A percentile compares a stretch with the other conserved stretches of the same genome.
phyloP scores from a whole-genome alignment of 345 rosid genomes.

The Firmiana major region DNA sequence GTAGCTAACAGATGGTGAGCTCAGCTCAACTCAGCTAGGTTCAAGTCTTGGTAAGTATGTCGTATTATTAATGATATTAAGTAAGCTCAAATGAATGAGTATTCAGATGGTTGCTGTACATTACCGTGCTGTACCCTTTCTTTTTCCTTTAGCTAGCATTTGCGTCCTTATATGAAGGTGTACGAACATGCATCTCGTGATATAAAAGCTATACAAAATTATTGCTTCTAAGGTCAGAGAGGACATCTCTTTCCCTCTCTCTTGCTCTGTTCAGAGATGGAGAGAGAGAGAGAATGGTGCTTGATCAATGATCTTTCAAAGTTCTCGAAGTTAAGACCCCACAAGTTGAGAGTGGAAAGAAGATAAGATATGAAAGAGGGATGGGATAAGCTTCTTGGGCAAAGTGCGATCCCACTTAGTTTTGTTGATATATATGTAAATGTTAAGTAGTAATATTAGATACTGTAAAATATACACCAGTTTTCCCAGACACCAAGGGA shows the following conservation, averaged over 20 bases:
- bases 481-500: slow-evolving; percentile 18
- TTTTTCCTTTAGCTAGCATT: slow-evolving; percentile 10
- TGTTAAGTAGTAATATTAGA: not conserved
- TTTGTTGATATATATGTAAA: not conserved
- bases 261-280: too few species aligned
- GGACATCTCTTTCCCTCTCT: too few species aligned
- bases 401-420: slow-evolving; percentile 51
- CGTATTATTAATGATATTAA: not conserved
- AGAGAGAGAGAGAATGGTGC: too few species aligned
- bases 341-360: slow-evolving; percentile 42
- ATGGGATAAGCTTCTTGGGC: slow-evolving; percentile 68
- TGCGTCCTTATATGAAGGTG: slow-evolving; percentile 47
- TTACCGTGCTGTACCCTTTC: slow-evolving; percentile 36
- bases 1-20: slow-evolving; percentile 29
- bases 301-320: slow-evolving; percentile 32
- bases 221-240: not conserved
- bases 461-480: slow-evolving; percentile 32
- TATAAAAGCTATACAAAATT: slow-evolving; percentile 2
- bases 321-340: slow-evolving; percentile 51
- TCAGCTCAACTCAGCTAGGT: slow-evolving; percentile 23
- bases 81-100: not conserved
- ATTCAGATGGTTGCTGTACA: slow-evolving; percentile 9
- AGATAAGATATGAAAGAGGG: slow-evolving; percentile 53
- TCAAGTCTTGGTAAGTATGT: not conserved
- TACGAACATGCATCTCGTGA: slow-evolving; percentile 44